Base-by-base conservation (phyloP, 257 asterid genomes). In the Nemophila menziesii region DNA sequence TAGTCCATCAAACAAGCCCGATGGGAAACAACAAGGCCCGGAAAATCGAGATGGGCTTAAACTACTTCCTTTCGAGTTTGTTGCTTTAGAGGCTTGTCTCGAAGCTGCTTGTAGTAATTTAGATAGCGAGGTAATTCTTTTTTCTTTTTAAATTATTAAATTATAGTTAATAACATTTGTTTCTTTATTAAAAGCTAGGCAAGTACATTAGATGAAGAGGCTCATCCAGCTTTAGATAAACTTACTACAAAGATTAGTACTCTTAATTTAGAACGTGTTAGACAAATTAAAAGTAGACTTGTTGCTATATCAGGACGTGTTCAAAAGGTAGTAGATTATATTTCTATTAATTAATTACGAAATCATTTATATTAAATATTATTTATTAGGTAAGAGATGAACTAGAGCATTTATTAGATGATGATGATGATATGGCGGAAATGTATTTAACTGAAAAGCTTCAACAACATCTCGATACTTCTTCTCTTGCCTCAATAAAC, bases 281-380 rank as follows among this genome's bases (percentile, higher is more conserved):
- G 95, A 46, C 97, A 89, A 54, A 89, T 89, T 49, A 89, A 89
- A 53, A 84, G 97, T 43, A 90, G 95, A 3, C 58, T 89, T 66
- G 95, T 89, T 65, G 93, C 97, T 49, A 83, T 89, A 57, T 80
- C 95, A 16, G 95, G 95, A 22, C 97, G 97, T 27, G 95, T 89
- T 51, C 97, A 89, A 55, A 89, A 89, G 97, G 97, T 87, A 54
- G 44, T n/a, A n/a, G n/a, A n/a, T n/a, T n/a, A n/a, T n/a, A n/a
- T n/a, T n/a, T n/a, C n/a, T n/a, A n/a, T n/a, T n/a, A n/a, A n/a
- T n/a, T n/a, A n/a, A n/a, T n/a, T n/a, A n/a, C n/a, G n/a, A n/a
- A n/a, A n/a, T n/a, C n/a, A n/a, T n/a, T n/a, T n/a, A n/a, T n/a
- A n/a, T n/a, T 5, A 2, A 3, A 26, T 11, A 1, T 44, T 27